Percentiles rank a stretch among this genome's conserved stretches.
Evolutionary conservation across 176 grass and related monocot species (phyloP).

Genomic region (Oryza officinalis): DNA sequence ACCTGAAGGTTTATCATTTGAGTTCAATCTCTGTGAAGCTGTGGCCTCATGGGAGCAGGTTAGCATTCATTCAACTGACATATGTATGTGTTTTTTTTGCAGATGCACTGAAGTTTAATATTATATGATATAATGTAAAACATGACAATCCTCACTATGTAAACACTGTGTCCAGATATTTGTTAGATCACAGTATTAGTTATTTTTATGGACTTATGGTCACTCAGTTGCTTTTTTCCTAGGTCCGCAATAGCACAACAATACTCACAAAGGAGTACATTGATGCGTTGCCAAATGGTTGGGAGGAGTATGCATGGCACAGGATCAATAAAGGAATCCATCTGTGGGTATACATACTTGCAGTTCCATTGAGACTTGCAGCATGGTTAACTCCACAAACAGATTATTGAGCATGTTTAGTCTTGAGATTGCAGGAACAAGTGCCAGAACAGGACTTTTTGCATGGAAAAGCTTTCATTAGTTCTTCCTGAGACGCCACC

Average conservation of each 20-base stretch:
- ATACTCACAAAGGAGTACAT: constrained; percentile 96
- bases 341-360: constrained; percentile 65
- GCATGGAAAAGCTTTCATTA: constrained; percentile 85
- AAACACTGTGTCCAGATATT: neutral
- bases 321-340: constrained; percentile 94
- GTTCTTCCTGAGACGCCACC: constrained; percentile 83
- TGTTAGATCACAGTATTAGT: neutral
- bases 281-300: constrained; percentile 91
- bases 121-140: neutral
- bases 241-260: constrained; percentile 96
- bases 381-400: neutral
- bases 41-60: constrained; percentile 93
- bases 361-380: constrained; percentile 1
- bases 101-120: neutral
- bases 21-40: constrained; percentile 93
- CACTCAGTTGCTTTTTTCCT: constrained; percentile 25
- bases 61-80: constrained; percentile 23
- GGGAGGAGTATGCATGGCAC: constrained; percentile 95
- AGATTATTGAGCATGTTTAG: constrained; percentile 37
- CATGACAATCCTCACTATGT: neutral
- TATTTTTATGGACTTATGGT: neutral
- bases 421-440: constrained; percentile 57
- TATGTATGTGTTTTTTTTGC: constrained; percentile 2
- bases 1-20: constrained; percentile 80
- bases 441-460: constrained; percentile 75